Evolutionary conservation across 495 filamentous ascomycete species (phyloP).

Genomic region (Penicillium crystallinum): DNA sequence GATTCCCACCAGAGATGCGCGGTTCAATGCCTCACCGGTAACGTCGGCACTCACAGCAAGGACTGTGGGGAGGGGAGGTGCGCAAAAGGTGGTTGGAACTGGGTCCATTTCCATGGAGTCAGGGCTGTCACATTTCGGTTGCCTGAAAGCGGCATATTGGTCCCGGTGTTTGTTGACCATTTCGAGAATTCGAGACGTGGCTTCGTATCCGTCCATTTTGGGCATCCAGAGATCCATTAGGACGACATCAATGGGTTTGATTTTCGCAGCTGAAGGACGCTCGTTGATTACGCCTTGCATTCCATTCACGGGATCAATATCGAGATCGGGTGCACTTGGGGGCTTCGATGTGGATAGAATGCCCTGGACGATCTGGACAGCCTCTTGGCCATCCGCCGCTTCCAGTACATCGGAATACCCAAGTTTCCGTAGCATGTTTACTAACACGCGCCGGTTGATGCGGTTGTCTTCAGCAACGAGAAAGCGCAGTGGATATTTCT

Average conservation of each 20-base stretch:
- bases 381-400: conserved; percentile 69
- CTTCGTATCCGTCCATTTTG: conserved; percentile 75
- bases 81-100: background rate
- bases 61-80: conserved; percentile 40
- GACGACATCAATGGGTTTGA: conserved; percentile 57
- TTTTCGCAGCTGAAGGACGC: conserved; percentile 11
- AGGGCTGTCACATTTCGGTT: background rate
- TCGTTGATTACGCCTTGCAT: conserved; percentile 4
- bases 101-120: conserved; percentile 25
- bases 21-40: conserved; percentile 59
- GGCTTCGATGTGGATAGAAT: conserved; percentile 26
- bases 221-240: conserved; percentile 90
- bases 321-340: background rate
- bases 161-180: conserved; percentile 39
- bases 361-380: conserved; percentile 58
- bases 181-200: conserved; percentile 59
- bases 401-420: conserved; percentile 63
- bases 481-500: conserved; percentile 60
- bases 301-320: background rate
- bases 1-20: conserved; percentile 65
- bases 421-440: conserved; percentile 64
- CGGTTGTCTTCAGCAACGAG: conserved; percentile 77
- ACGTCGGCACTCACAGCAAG: conserved; percentile 76
- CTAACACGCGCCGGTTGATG: conserved; percentile 70
- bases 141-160: conserved; percentile 9